phyloP scores from a whole-genome alignment of 257 asterid species.

The Thymus mandschuricus region DNA sequence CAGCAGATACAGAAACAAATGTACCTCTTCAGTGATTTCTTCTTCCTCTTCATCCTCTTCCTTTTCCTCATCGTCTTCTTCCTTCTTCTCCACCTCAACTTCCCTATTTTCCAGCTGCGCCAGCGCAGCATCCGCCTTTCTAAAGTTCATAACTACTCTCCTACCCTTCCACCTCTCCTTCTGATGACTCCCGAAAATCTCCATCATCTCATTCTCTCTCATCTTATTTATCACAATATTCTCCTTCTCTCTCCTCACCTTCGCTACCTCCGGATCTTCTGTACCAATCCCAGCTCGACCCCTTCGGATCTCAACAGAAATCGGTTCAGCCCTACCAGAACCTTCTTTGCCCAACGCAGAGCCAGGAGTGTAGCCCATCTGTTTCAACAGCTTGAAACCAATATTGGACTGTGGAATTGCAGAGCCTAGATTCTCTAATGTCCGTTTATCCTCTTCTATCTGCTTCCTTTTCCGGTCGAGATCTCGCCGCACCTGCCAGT shows the following conservation, averaged over 20 bases:
- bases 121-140: constrained; percentile 82
- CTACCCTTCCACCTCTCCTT: constrained; percentile 83
- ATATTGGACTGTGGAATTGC: constrained; percentile 92
- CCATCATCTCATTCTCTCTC: constrained; percentile 60
- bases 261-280: constrained; percentile 69
- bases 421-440: constrained; percentile 61
- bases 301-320: constrained; percentile 79
- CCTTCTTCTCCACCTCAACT: constrained; percentile 64
- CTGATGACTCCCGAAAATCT: constrained; percentile 72
- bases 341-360: constrained; percentile 88
- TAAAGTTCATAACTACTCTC: constrained; percentile 66
- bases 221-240: constrained; percentile 49
- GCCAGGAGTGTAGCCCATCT: constrained; percentile 96
- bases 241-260: constrained; percentile 62
- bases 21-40: constrained; percentile 82
- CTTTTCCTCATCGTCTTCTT: constrained; percentile 49
- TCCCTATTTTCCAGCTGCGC: constrained; percentile 93
- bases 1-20: not conserved
- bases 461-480: constrained; percentile 67
- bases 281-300: constrained; percentile 88
- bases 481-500: constrained; percentile 70
- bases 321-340: constrained; percentile 76
- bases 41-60: constrained; percentile 67
- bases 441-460: constrained; percentile 72
- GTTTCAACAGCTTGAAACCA: constrained; percentile 90